A percentile compares a stretch with the other conserved stretches of the same genome.
These are phyloP conservation scores for Chloranthus sessilifolius DNA, from an alignment of 164 flowering plant genomes.

Conservation along the genomic window DNA sequence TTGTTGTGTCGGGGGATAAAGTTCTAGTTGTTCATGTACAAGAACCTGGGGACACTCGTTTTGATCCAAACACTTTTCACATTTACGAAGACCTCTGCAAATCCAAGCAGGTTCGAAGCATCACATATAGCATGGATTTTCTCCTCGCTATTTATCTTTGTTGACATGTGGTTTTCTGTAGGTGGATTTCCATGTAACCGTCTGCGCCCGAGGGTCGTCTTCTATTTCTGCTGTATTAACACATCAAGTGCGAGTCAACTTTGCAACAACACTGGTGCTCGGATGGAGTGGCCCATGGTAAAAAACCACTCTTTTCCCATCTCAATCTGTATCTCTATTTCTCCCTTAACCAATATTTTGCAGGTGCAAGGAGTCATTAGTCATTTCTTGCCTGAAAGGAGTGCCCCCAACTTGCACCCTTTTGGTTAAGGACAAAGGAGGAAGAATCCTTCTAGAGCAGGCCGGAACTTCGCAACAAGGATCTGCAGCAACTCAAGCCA, in stretches of 20 bases:
- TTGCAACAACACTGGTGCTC: constrained; percentile 31
- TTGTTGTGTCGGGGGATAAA: constrained; percentile 22
- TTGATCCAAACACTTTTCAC: constrained; percentile 42
- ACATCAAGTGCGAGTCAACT: constrained; percentile 29
- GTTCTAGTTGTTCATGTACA: constrained; percentile 42
- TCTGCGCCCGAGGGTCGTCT: constrained; percentile 24
- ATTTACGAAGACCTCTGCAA: constrained; percentile 49
- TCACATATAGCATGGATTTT: background rate
- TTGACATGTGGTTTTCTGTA: constrained; percentile 9
- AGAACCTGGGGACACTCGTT: constrained; percentile 17
- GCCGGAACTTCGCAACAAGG: constrained; percentile 42
- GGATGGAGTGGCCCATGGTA: constrained; percentile 39
- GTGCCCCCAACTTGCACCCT: constrained; percentile 43
- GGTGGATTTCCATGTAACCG: constrained; percentile 45
- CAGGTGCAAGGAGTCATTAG: constrained; percentile 28
- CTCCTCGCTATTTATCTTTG: background rate
- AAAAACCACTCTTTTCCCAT: background rate
- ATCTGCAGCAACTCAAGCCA: constrained; percentile 11
- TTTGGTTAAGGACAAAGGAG: constrained; percentile 29
- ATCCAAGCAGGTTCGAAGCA: constrained; percentile 32
- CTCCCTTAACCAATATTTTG: background rate
- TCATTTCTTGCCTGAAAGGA: constrained; percentile 23
- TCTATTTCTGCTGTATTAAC: constrained; percentile 22
- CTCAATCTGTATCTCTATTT: constrained; percentile 6
- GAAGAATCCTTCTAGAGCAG: constrained; percentile 24